Evolutionary conservation across 2,329 filamentous ascomycete genomes (phyloP).

Genomic region (Pseudogymnoascus pannorum): DNA sequence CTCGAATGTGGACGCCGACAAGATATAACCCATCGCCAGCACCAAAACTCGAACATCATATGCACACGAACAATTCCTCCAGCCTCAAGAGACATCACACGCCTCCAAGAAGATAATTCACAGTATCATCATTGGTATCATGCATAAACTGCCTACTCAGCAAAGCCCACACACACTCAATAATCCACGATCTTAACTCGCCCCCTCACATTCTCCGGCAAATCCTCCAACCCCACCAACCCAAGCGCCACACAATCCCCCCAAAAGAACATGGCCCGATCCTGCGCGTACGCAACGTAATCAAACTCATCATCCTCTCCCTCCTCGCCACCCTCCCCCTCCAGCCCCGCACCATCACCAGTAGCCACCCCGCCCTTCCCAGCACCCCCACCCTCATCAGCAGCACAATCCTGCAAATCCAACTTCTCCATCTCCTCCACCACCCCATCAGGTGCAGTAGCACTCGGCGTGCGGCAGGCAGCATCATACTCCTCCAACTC

Average conservation of each 20-base stretch:
- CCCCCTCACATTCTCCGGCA: conserved; percentile 59
- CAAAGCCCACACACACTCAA: conserved; percentile 27
- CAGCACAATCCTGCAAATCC: conserved; percentile 18
- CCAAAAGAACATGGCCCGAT: conserved; percentile 90
- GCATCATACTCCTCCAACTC: conserved; percentile 52
- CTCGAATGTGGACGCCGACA: background rate
- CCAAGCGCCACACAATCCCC: conserved; percentile 77
- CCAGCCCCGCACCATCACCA: conserved; percentile 12
- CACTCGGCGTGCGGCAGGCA: conserved; percentile 18
- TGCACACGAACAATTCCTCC: background rate
- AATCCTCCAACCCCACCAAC: conserved; percentile 64
- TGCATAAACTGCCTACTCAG: background rate
- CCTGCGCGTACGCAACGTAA: conserved; percentile 85
- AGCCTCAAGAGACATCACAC: background rate
- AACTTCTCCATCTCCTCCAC: conserved; percentile 14
- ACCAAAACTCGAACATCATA: background rate
- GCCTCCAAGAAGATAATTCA: no score
- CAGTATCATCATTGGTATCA: background rate
- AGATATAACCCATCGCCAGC: background rate
- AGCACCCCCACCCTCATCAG: background rate
- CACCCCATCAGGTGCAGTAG: background rate
- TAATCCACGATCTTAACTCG: conserved; percentile 65
- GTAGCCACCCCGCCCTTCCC: background rate
- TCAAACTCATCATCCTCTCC: conserved; percentile 69
- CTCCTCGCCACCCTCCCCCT: conserved; percentile 18